A percentile compares a stretch with the other conserved stretches of the same genome.
Evolutionary conservation across 176 grass and related monocot species (phyloP).

Genomic region (Cenchrus americanus): DNA sequence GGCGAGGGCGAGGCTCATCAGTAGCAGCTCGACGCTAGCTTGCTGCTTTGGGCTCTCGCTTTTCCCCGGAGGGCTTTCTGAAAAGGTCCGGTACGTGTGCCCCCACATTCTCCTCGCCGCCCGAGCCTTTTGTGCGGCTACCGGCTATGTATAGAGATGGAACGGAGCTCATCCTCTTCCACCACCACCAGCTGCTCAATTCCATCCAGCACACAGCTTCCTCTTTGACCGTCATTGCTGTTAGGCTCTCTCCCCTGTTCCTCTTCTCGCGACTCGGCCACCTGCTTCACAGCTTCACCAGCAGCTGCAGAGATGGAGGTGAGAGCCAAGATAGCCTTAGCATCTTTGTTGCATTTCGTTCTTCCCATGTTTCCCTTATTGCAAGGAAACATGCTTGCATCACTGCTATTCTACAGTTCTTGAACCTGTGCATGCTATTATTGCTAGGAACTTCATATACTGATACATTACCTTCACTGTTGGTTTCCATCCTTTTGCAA

Average conservation of each 20-base stretch:
- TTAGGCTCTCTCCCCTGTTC: not conserved
- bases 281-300: not conserved
- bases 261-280: not conserved
- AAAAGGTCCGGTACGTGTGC: conserved; percentile 51
- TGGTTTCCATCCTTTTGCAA: not conserved
- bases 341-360: not conserved
- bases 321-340: conserved; percentile 31
- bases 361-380: not conserved
- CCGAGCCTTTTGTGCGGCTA: conserved; percentile 33
- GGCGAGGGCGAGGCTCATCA: conserved; percentile 15
- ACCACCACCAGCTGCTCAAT: conserved; percentile 9
- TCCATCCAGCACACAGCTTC: conserved; percentile 21
- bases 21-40: conserved; percentile 30
- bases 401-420: not conserved
- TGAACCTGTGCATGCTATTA: not conserved
- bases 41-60: conserved; percentile 47
- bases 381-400: not conserved
- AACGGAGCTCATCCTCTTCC: not conserved
- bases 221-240: conserved; percentile 28
- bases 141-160: conserved; percentile 50
- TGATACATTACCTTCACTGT: not conserved
- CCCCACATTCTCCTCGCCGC: conserved; percentile 48
- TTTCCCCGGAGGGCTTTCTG: conserved; percentile 47
- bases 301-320: conserved; percentile 55
- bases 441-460: not conserved